Base-by-base conservation (phyloP, 257 asterid genomes). In the Petunia axillaris region DNA sequence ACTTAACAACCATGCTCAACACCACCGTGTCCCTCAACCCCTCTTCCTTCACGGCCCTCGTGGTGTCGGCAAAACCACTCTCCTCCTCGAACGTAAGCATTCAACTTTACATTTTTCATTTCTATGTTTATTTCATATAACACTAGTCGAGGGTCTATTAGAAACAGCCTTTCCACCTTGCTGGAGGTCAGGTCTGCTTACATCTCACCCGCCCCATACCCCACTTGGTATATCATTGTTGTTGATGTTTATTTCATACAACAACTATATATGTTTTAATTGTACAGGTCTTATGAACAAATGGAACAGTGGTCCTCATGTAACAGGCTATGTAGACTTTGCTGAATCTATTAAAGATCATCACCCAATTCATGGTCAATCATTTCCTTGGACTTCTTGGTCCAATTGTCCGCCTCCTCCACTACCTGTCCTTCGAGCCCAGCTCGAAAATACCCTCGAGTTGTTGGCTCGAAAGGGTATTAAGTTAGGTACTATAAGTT, bases 21-120 rank as follows among this genome's bases (percentile, higher is more conserved):
- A 90, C 83, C 95, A 89, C 86, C 98, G 97, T 46, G 97, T 93
- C 73, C 97, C 94, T 82, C 98, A 91, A 68, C 97, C 98, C 53
- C 97, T 93, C 84, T 86, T 95, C 84, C 94, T 95, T 79, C 99
- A 93, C 76, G 98, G 99, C 81, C 98, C 99, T 64, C 98, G 99
- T 2, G 99, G 99, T 48, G 93, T 86, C 78, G 99, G 99, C 79
- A 95, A 95, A 93, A 95, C 99, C 85, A 92, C 99, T 80, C 97
- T 95, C 82, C 88, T 95, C 66, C 94, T 91, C 36, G 97, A 95
- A 83, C 94, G 99, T 94, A 78, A 79, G 75, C 15, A 65, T 66
- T 16, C 58, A 10, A 62, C 14, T 79, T 1, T 37, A 7, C 58
- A 1, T 54, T 39, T 4, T 52, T 52, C 11, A 8, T 2, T 52